A percentile compares a stretch with the other conserved stretches of the same genome.
Conservation (phyloP, 768 basidiomycete species). For the Termitomyces eurrhizus region DNA sequence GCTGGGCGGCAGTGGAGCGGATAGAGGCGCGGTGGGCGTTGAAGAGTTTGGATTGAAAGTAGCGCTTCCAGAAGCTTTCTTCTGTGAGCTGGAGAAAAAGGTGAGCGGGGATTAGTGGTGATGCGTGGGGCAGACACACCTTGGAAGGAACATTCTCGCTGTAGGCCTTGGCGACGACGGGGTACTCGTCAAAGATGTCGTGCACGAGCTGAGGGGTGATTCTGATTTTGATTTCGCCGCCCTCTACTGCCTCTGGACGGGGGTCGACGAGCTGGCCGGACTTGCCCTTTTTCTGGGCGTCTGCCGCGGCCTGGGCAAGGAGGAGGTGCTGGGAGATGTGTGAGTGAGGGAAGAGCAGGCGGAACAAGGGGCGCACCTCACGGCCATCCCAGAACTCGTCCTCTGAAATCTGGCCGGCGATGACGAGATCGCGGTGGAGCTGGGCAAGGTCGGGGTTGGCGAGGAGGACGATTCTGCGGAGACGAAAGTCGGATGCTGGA, state of each 20-base stretch:
- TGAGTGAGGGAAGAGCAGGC: slow-evolving; percentile 14
- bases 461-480: slow-evolving; percentile 77
- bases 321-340: slow-evolving; percentile 57
- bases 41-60: slow-evolving; percentile 95
- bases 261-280: slow-evolving; percentile 85
- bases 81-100: slow-evolving; percentile 66
- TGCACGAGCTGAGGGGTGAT: slow-evolving; percentile 90
- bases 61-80: slow-evolving; percentile 93
- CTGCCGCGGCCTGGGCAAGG: slow-evolving; percentile 69
- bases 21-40: slow-evolving; percentile 93
- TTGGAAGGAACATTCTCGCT: slow-evolving; percentile 88
- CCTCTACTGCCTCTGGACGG: slow-evolving; percentile 78
- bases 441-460: slow-evolving; percentile 73
- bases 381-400: slow-evolving; percentile 97
- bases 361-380: slow-evolving; percentile 51
- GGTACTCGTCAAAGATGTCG: slow-evolving; percentile 98
- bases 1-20: slow-evolving; percentile 77
- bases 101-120: slow-evolving; percentile 2
- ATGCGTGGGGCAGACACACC: slow-evolving; percentile 36
- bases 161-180: slow-evolving; percentile 90
- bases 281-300: slow-evolving; percentile 76
- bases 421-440: slow-evolving; percentile 87
- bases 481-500: slow-evolving; percentile 61
- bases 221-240: slow-evolving; percentile 84
- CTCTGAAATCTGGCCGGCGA: slow-evolving; percentile 81